Conservation (phyloP, 2,329 filamentous ascomycete genomes). For the Pseudogymnoascus sp. region DNA sequence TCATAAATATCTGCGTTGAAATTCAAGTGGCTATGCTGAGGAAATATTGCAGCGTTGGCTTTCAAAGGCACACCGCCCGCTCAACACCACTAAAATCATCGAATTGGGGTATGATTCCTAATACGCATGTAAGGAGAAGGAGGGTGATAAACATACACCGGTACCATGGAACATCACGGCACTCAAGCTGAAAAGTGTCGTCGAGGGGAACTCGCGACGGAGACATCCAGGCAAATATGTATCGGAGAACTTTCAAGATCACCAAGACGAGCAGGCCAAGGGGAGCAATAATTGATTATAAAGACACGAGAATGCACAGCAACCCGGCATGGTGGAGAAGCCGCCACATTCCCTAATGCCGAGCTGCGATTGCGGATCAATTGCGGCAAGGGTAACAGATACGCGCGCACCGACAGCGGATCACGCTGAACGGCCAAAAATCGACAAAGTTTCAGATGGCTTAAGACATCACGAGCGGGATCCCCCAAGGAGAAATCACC, state of each 20-base stretch:
- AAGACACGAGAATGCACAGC: background rate
- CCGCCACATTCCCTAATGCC: background rate
- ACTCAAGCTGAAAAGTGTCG: background rate
- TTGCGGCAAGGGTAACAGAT: background rate
- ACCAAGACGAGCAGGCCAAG: background rate
- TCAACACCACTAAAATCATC: background rate
- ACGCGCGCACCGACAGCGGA: background rate
- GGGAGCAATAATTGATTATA: background rate
- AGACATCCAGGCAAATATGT: background rate
- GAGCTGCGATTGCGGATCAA: background rate
- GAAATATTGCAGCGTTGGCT: background rate
- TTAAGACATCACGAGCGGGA: background rate
- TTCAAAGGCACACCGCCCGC: background rate
- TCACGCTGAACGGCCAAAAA: background rate
- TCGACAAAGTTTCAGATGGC: background rate
- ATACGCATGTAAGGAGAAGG: background rate
- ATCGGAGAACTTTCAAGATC: background rate
- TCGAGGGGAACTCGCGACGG: background rate
- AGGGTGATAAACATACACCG: background rate
- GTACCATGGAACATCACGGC: slow-evolving; percentile 1
- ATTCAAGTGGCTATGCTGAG: background rate
- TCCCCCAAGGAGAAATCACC: background rate
- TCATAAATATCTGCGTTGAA: background rate
- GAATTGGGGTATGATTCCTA: background rate
- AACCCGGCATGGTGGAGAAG: background rate